A percentile compares a stretch with the other conserved stretches of the same genome.
Conservation (phyloP, 163 green algal species). For the Scenedesmus sp. region DNA sequence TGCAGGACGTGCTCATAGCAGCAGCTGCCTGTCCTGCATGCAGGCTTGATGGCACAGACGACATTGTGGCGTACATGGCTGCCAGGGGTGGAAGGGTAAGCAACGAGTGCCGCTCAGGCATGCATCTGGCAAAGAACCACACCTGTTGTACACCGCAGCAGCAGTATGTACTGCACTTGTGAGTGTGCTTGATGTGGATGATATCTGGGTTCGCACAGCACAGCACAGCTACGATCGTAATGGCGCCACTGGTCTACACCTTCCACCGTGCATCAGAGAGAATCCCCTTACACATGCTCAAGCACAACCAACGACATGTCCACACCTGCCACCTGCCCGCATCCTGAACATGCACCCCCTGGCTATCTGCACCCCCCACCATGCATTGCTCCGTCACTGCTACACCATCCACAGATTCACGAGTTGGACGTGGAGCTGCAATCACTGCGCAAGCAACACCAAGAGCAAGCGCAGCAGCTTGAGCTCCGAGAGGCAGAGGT, state of each 20-base stretch:
- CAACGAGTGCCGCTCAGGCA: background rate
- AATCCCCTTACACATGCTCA: background rate
- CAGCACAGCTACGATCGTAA: background rate
- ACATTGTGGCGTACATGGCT: slow-evolving; percentile 41
- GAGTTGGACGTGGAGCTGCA: slow-evolving; percentile 68
- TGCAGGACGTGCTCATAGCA: slow-evolving; percentile 3
- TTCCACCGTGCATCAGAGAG: background rate
- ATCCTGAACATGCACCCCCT: too few relatives aligned
- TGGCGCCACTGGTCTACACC: background rate
- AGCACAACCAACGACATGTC: too few relatives aligned
- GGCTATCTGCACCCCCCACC: background rate
- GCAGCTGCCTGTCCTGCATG: background rate
- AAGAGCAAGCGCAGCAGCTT: slow-evolving; percentile 41
- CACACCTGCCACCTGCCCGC: background rate
- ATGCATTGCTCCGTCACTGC: background rate
- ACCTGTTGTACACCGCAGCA: background rate
- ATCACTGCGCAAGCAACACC: slow-evolving; percentile 37
- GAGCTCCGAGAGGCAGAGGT: slow-evolving; percentile 52
- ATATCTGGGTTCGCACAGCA: background rate
- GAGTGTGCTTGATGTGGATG: background rate
- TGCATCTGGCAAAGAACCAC: background rate
- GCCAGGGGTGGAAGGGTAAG: slow-evolving; percentile 33
- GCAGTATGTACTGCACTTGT: background rate
- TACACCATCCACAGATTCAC: slow-evolving; percentile 56
- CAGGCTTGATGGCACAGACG: slow-evolving; percentile 3